Base-by-base conservation (phyloP, 208 protist genomes). In the Wallacemonas sp. region DNA sequence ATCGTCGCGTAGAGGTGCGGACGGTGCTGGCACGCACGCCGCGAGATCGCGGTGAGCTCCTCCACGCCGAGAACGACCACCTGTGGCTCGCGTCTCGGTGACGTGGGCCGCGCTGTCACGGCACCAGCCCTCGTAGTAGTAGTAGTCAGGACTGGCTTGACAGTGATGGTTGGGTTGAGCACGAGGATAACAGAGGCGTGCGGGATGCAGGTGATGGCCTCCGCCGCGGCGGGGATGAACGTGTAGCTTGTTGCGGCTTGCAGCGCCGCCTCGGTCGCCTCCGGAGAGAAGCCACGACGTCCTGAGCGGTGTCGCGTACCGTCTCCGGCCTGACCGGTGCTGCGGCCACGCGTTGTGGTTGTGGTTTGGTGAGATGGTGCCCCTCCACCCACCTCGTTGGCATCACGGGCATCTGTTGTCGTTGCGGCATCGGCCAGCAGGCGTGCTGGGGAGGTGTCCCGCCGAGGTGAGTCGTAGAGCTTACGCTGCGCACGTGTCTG, bases 1-100 rank as follows among this genome's bases (percentile, higher is more conserved):
- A 88, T 38, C 1, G 75, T 72, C 24, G 63, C 48, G 32, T 78
- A 77, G 2, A 88, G 68, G n/a, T 71, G 60, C 5, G 77, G 82
- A 2, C 82, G 70, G 47, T 75, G 39, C 27, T 76, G 62, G 1
- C 33, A 14, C 0, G 74, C 32, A 19, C 55, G 74, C 2, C 6
- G 60, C 21, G 36, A 47, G 24, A 81, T 76, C 33, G 78, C 70
- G 29, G 52, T 44, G 11, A 69, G 43, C 26, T 89, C 83, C n/a
- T 86, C 66, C 6, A 70, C 30, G 23, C 48, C 66, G 21, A 89
- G 23, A 32, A 83, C 43, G 14, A 76, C 47, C 8, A 82, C 56
- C 14, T 79, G 64, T 46, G 43, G 48, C 33, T 24, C 17, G 38
- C 8, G 52, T 55, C 23, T 47, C 47, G n/a, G 16, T 24, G 52